A percentile compares a stretch with the other conserved stretches of the same genome.
These are phyloP conservation scores for Phytophthora tubulina DNA, from an alignment of 352 stramenopile genomes.

Conservation along the genomic window DNA sequence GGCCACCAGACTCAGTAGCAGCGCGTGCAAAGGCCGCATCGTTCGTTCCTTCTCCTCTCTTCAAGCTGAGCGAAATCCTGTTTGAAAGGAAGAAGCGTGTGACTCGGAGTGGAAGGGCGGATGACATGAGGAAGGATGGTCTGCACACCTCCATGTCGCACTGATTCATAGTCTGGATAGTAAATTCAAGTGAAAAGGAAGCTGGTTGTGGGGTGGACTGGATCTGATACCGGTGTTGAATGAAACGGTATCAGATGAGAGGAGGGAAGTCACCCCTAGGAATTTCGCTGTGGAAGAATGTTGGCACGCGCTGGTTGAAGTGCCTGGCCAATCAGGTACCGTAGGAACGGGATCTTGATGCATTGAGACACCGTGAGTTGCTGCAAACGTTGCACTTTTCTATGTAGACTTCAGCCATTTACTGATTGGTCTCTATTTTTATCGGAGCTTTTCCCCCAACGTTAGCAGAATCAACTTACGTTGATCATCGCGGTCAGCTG, in stretches of 20 bases:
- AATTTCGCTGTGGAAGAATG: conserved; percentile 18
- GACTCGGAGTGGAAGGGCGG: conserved; percentile 26
- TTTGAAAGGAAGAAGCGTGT: conserved; percentile 38
- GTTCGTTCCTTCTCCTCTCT: conserved; percentile 35
- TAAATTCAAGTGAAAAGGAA: not conserved
- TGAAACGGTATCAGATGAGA: conserved; percentile 6
- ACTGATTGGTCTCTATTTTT: conserved; percentile 14
- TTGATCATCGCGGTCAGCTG: conserved; percentile 29
- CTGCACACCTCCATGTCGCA: conserved; percentile 2
- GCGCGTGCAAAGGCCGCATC: conserved; percentile 29
- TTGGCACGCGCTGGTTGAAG: conserved; percentile 28
- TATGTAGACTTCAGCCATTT: not conserved
- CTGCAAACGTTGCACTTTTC: not conserved
- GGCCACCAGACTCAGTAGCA: conserved; percentile 40
- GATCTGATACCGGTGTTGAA: conserved; percentile 4
- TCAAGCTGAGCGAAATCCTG: conserved; percentile 43
- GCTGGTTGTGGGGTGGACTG: conserved; percentile 2
- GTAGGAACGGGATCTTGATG: not conserved
- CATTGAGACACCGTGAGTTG: no score
- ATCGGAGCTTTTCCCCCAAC: not conserved
- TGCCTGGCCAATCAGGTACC: conserved; percentile 5
- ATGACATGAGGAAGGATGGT: conserved; percentile 9
- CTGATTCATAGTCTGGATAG: not conserved
- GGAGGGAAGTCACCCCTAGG: conserved; percentile 18
- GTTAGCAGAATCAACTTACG: conserved; percentile 14